Evolutionary conservation across 257 asterid genomes (phyloP), one percentile per base, ranked within the genome.

Genomic region (Striga asiatica): DNA sequence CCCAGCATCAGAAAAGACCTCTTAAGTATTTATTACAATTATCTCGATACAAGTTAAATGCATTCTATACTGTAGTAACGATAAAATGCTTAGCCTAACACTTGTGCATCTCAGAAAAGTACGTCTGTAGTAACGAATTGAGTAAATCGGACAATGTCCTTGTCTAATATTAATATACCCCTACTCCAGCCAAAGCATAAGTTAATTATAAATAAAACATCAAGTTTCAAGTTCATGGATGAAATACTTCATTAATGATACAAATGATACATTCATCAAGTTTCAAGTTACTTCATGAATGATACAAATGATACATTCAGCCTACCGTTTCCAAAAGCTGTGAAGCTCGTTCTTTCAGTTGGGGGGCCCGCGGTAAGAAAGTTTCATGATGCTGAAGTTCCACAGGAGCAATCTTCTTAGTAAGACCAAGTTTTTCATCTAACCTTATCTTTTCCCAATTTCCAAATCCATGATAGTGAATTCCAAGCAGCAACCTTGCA

Each of bases 371-470:
- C 28, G 99, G 99, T 73, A 92, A 69, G 73, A 92, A 92, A 31
- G 99, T 92, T 72, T 92, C 99, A 16, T 88, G 94, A 72, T 92
- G 95, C 66, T 88, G 99, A 66, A 92, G 97, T 75, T 92, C 97
- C 60, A 78, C 99, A 0, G 99, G 99, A 66, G 99, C 99, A 73
- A 92, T 88, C 80, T 88, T 92, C 82, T 85, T 92, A 14, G 69
- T 73, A 62, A 92, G 95, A 50, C 97, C 95, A 66, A 92, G 93
- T 21, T 60, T 85, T 69, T 76, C 95, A 50, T 92, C 95, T 66
- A 92, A 64, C 58, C 99, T 84, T 66, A 88, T 82, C 69, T 70
- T 75, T 69, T 92, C 99, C 99, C 99, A 92, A 70, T 83, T 92
- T 58, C 97, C 97, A 70, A 92, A 92, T 71, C 99, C 99, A 56